Evolutionary conservation across 2,329 filamentous ascomycete species (phyloP), one percentile per base, ranked within the genome.

Genomic region (Gaeumannomyces sp.): DNA sequence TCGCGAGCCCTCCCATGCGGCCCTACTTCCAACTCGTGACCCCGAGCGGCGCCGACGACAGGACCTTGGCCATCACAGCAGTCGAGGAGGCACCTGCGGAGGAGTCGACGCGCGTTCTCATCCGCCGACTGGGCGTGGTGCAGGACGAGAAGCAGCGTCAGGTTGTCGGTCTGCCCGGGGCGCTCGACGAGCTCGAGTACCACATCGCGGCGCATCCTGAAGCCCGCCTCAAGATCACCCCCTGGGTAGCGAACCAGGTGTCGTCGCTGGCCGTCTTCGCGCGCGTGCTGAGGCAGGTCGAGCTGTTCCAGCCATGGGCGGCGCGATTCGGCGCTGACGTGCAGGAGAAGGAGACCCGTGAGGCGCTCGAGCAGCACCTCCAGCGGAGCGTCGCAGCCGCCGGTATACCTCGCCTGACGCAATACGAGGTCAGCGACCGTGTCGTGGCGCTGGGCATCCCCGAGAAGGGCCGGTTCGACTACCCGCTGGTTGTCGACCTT

Each of bases 181-280:
- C 66, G 38, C 66, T 68, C 28, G 67, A 68, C 62, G 64, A 67
- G 63, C 63, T 68, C 22, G 67, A 68, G 63, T 63, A 63, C 53
- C 62, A 59, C 28, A 56, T 63, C 22, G 38, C 33, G 10, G 45
- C 61, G 1, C 29, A 59, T 19, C 19, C 45, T 11, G 58, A 61
- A 13, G 50, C 63, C 19, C 38, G 29, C 27, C 38, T 8, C n/a
- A 33, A 53, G 19, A 59, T 65, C 27, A 62, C 64, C 7, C 38
- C 65, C 29, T 68, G 65, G 64, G 56, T 66, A 0, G 62, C 63
- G 2, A 60, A 64, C 33, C 63, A 68, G 45, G 33, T 69, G 16
- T 33, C 64, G 13, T 64, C 63, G 2, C 62, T 69, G 8, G 57
- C 65, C 1, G 61, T 69, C 25, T 64, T 65, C 13, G 64, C 65